Base-by-base conservation (phyloP, 2,329 filamentous ascomycete genomes). In the Drechslera avenae region DNA sequence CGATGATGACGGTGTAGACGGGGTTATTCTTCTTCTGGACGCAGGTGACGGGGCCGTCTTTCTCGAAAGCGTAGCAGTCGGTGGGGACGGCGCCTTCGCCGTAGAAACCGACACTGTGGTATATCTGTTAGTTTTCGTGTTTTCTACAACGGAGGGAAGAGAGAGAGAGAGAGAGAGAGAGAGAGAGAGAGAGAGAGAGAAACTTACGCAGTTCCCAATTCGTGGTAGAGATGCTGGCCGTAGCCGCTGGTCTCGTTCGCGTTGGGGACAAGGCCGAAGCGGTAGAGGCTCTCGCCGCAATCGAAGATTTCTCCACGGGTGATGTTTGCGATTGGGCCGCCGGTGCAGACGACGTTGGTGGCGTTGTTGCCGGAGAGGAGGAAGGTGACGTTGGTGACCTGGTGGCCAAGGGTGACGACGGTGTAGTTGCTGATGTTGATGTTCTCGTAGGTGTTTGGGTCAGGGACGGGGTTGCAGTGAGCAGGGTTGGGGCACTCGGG, bases 341-440 rank as follows among this genome's bases (percentile, higher is more conserved):
- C 51, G 1, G 32, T 8, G 56, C 60, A 64, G 9, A 14, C 5
- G 4, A 63, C 19, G 41, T 57, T 45, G 18, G 37, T 58, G 37
- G 44, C 59, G 30, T 62, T 45, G 34, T 54, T 33, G 46, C 60
- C 60, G 8, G 56, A 48, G 33, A 65, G 55, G 52, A 62, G 61
- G 62, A 66, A 66, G 35, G 18, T 21, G 33, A 60, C 50, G 44
- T 31, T 26, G 14, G 62, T 48, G 51, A 67, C 56, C n/a, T n/a
- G n/a, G 45, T 46, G 49, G 10, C 50, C 37, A 39, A 54, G 31
- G 36, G 49, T 63, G 54, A 59, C 59, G 28, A 66, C 40, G 32
- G 21, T 53, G 49, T 62, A 59, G 17, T 60, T 53, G 42, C 36
- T 39, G 50, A 65, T 55, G 45, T 61, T 26, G 54, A 65, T 52